phyloP scores from a whole-genome alignment of 2,329 filamentous ascomycete genomes.

The Pezicula rhizophila region DNA sequence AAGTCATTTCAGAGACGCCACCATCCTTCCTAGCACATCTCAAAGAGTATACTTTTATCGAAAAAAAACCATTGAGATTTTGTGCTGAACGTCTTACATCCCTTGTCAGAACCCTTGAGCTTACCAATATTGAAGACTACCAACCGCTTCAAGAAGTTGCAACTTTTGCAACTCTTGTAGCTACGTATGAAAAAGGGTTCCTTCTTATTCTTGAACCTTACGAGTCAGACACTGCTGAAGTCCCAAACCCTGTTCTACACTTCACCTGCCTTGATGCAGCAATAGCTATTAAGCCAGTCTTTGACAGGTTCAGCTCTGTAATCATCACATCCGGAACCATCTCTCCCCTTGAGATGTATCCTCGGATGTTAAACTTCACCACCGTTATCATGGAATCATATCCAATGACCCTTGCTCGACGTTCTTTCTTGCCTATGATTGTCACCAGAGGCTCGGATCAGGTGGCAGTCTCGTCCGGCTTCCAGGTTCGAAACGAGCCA shows the following conservation, averaged over 20 bases:
- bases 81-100: conserved; percentile 93
- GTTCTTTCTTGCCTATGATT: conserved; percentile 97
- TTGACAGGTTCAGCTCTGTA: conserved; percentile 94
- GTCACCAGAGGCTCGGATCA: conserved; percentile 94
- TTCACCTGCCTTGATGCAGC: conserved; percentile 96
- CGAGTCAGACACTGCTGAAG: conserved; percentile 89
- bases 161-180: conserved; percentile 90
- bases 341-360: conserved; percentile 96
- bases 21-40: conserved; percentile 89
- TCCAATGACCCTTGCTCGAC: conserved; percentile 86
- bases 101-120: conserved; percentile 86
- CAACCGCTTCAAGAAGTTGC: conserved; percentile 95
- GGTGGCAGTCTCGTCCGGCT: conserved; percentile 84
- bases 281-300: conserved; percentile 95
- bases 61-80: conserved; percentile 89
- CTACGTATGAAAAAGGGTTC: conserved; percentile 96
- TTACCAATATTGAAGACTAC: conserved; percentile 97
- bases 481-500: conserved; percentile 91
- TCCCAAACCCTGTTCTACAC: conserved; percentile 94
- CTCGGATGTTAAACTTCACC: conserved; percentile 92
- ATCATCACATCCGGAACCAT: conserved; percentile 98
- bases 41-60: conserved; percentile 94
- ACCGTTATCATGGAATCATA: conserved; percentile 97
- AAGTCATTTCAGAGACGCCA: conserved; percentile 95
- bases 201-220: conserved; percentile 94